phyloP scores from a whole-genome alignment of 2,329 filamentous ascomycete species.

The Penicillium sp. region DNA sequence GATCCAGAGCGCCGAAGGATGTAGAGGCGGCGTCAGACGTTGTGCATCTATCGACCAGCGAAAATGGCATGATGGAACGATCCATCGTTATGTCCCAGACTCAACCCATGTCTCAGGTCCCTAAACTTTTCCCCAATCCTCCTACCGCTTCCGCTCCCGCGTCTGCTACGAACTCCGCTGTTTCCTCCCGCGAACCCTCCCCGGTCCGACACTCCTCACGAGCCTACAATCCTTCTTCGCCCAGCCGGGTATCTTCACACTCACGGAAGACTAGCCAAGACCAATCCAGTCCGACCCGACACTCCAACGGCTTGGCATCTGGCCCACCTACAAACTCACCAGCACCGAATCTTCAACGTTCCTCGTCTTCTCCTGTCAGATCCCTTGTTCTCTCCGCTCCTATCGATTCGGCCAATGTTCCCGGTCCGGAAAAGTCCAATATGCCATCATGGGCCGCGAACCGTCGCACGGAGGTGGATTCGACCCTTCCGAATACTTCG shows the following conservation, averaged over 20 bases:
- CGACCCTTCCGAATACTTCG: constrained; percentile 39
- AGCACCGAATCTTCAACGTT: constrained; percentile 63
- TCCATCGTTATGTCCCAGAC: constrained; percentile 29
- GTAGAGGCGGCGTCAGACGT: constrained; percentile 28
- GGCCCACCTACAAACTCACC: constrained; percentile 51
- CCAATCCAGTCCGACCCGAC: constrained; percentile 58
- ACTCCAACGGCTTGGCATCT: constrained; percentile 42
- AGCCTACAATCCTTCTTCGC: constrained; percentile 32
- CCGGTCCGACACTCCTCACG: constrained; percentile 40
- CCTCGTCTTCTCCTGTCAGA: constrained; percentile 66
- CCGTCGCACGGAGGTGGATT: constrained; percentile 32
- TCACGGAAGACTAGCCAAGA: constrained; percentile 70
- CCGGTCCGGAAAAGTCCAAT: constrained; percentile 63
- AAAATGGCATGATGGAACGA: constrained; percentile 33
- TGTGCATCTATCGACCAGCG: constrained; percentile 30
- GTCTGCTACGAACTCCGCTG: constrained; percentile 47
- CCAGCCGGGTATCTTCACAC: constrained; percentile 45
- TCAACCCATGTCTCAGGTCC: constrained; percentile 34
- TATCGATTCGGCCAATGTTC: constrained; percentile 63
- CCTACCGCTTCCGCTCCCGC: constrained; percentile 32
- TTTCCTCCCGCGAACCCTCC: constrained; percentile 52
- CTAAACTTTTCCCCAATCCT: constrained; percentile 32
- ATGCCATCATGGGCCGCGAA: constrained; percentile 39
- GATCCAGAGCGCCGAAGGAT: constrained; percentile 30
- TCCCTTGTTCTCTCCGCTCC: constrained; percentile 63